Base-by-base conservation (phyloP, 176 grass and related monocot species). In the Hordeum marinum region DNA sequence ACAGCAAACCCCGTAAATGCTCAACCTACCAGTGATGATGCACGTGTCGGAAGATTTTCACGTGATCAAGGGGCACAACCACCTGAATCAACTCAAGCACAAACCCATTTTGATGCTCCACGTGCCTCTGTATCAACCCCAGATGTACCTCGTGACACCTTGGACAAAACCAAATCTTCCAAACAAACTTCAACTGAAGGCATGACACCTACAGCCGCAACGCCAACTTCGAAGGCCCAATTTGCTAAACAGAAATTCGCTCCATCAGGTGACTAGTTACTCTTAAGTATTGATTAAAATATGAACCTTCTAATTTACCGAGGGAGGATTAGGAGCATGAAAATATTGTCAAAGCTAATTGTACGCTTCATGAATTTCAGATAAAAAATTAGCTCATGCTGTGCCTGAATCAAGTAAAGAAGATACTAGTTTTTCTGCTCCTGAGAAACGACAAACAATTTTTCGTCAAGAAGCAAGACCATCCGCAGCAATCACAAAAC, bases 401-500 rank as follows among this genome's bases (percentile, higher is more conserved):
- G 41, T 11, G 9, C 64, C 54, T 34, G 87, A 84, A 79, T 68
- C 75, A 73, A 71, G 46, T 37, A 83, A 78, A 36, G 15, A 36
- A 78, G 64, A 57, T 7, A 42, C 29, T 63, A 24, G 6, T 41
- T 64, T 63, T 72, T 29, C 64, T 79, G 64, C 27, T 25, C 8
- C 42, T 43, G 78, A 58, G 50, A 60, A 13, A 4, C 11, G 17
- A 2, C 81, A 73, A 20, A 64, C 24, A 50, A 52, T 60, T 23
- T 69, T 70, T 76, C 77, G 4, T 58, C 70, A 85, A 36, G 10
- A 90, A 77, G 18, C 41, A 3, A 85, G 39, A 25, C 63, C 88
- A 63, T 62, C 83, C 58, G 32, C 40, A 35, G 18, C 72, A 32
- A 63, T 61, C 54, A 79, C 9, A 58, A 74, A 40, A 66, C 58